Conservation (phyloP, 2,329 filamentous ascomycete genomes). For the Fusarium dimerum region DNA sequence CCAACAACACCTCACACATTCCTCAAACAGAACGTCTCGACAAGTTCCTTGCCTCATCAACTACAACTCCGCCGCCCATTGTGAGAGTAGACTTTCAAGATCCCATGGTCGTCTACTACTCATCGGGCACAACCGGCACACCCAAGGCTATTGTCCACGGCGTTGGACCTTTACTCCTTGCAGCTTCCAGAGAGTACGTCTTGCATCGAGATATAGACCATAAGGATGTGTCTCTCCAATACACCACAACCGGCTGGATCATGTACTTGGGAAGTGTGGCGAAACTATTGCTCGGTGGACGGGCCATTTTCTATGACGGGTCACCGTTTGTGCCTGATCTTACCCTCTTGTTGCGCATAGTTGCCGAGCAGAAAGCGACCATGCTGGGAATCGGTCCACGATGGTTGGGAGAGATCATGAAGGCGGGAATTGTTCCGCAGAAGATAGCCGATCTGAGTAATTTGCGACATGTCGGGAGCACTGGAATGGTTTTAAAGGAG, state of each 20-base stretch:
- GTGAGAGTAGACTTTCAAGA: constrained; percentile 68
- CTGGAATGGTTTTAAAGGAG: constrained; percentile 80
- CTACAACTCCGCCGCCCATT: constrained; percentile 48
- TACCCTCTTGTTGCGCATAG: constrained; percentile 61
- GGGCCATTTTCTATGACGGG: constrained; percentile 77
- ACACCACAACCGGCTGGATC: constrained; percentile 79
- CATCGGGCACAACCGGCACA: constrained; percentile 77
- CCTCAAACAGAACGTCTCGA: constrained; percentile 47
- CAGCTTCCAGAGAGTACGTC: constrained; percentile 57
- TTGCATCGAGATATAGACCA: constrained; percentile 47
- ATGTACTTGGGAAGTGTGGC: constrained; percentile 73
- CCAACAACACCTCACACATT: constrained; percentile 60
- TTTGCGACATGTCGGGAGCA: constrained; percentile 65
- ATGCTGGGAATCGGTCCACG: constrained; percentile 75
- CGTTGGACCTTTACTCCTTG: constrained; percentile 63
- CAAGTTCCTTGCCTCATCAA: constrained; percentile 43
- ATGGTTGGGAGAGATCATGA: constrained; percentile 74
- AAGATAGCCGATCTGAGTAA: constrained; percentile 62
- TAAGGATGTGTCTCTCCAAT: constrained; percentile 51
- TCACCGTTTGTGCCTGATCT: constrained; percentile 75
- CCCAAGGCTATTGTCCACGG: constrained; percentile 87
- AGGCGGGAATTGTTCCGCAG: constrained; percentile 61
- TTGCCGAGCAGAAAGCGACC: constrained; percentile 66
- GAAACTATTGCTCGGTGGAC: constrained; percentile 59
- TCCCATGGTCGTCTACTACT: constrained; percentile 77